Evolutionary conservation across 108 stramenopile genomes (phyloP), one percentile per base, ranked within the genome.

Genomic region (Schizochytrium sp.): DNA sequence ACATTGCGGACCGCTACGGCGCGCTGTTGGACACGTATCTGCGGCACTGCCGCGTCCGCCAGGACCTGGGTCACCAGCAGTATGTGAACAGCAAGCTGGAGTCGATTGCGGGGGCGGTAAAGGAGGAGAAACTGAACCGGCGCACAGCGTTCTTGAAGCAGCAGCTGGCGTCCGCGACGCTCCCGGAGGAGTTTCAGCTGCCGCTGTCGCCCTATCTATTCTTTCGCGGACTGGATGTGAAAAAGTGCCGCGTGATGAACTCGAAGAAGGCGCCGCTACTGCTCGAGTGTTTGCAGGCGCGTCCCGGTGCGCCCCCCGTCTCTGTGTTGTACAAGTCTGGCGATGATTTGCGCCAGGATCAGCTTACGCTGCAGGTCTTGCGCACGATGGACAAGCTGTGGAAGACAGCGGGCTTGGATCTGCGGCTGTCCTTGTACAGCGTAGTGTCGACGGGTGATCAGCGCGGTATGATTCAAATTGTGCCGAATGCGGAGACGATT

Each of bases 321-420:
- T n/a, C 60, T 21, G 89, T 92, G 16, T 88, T 93, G 57, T 93
- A 91, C 90, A 93, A 94, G 92, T 87, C 87, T 28, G 94, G 95
- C 23, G 95, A 95, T 58, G 95, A 95, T 72, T 60, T 95, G 58
- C 91, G 95, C 14, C 95, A 95, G 83, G 95, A 95, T 87, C 92
- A 93, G 89, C 91, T 95, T 60, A 93, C 92, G 28, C 88, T 95
- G 55, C 94, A 94, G 91, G 57, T 95, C 58, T 55, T 95, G 43
- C 89, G 92, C 14, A 69, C 93, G 28, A 95, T 95, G 94, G 93
- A 95, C 91, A 58, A 47, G 72, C 88, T 94, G 63, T 93, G 94
- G 93, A 90, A 87, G 44, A 57, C 72, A 29, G 90, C 90, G 45
- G 94, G 92, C 51, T 72, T 94, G 34, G 93, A 93, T 58, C 57